These are phyloP conservation scores for Pleurotus sapidus DNA, from an alignment of 768 basidiomycete genomes.

Conservation along the genomic window DNA sequence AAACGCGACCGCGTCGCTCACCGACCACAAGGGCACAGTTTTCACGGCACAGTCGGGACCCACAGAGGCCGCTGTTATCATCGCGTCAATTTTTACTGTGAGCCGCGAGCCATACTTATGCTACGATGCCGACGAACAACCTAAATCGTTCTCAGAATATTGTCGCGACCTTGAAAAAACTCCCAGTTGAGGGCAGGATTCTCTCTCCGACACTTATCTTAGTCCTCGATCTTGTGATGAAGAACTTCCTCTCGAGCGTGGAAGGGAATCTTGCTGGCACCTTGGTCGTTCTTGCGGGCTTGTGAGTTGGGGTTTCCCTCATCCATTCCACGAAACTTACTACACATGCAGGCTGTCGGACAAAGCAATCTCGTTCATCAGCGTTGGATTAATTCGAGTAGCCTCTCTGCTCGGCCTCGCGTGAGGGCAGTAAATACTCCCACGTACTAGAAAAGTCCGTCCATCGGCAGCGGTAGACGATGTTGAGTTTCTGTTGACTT, in stretches of 20 bases:
- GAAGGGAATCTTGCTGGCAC: slow-evolving; percentile 25
- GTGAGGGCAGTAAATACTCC: no score
- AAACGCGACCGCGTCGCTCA: slow-evolving; percentile 17
- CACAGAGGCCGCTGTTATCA: slow-evolving; percentile 19
- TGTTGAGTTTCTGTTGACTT: no score
- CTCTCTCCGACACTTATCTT: slow-evolving; percentile 18
- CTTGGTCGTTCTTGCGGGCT: slow-evolving; percentile 22
- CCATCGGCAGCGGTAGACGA: no score
- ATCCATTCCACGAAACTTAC: no score
- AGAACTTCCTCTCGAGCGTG: slow-evolving; percentile 21
- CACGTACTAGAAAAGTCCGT: no score
- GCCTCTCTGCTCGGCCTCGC: no score
- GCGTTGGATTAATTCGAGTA: no score
- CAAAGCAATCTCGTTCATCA: no score
- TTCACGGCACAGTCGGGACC: slow-evolving; percentile 16
- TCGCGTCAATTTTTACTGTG: slow-evolving; percentile 22
- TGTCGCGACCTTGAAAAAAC: slow-evolving; percentile 15
- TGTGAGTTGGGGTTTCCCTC: slow-evolving; percentile 12
- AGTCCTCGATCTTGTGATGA: slow-evolving; percentile 20
- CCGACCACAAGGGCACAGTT: slow-evolving; percentile 9
- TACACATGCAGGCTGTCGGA: no score
- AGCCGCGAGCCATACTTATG: neutral
- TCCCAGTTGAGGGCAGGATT: slow-evolving; percentile 16
- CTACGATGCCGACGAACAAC: neutral
- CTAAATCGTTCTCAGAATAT: slow-evolving; percentile 13